Base-by-base conservation (phyloP, 805 yeast genomes). In the Kodamaea leandrae region DNA sequence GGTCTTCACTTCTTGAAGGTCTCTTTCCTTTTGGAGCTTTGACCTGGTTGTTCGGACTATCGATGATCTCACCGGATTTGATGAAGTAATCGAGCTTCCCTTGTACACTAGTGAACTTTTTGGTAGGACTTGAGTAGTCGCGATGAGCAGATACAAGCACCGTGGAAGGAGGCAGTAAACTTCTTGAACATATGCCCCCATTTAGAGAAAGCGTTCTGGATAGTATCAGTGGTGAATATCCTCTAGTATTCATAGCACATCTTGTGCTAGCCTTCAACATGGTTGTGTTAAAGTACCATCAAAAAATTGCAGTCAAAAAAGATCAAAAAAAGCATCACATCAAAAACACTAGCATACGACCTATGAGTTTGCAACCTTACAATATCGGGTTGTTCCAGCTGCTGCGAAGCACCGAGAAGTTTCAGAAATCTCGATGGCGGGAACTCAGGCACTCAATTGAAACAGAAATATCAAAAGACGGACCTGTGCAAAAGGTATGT, bases 401-500 rank as follows among this genome's bases (percentile, higher is more conserved):
- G 34, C 23, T 20, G 19, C 35, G 34, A 13, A 30, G 25, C 16
- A n/a, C 27, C 4, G 23, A 8, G n/a, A 12, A 5, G 13, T 42
- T 4, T 66, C 73, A 45, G 54, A 54, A 45, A 58, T 12, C 33
- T 10, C 43, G 34, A 21, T 48, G 51, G 51, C 8, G 26, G 14
- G 16, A 14, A 6, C 45, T 47, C 17, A 42, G 35, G 27, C 8
- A 16, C 14, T 9, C 33, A 7, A 47, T 48, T 1, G 56, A 68
- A 6, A 55, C 86, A 14, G 74, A 75, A 47, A 68, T 65, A 36
- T 69, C 75, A 2, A 69, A 68, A 42, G 57, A 53, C 4, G 47
- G 58, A 2, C 82, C 83, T 46, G 55, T 86, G 19, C 71, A 71
- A 40, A 63, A 60, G 2, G 64, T 74, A 2, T 75, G 74, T 6